Evolutionary conservation across 768 basidiomycete species (phyloP).

Genomic region (Strobilomyces confusus): DNA sequence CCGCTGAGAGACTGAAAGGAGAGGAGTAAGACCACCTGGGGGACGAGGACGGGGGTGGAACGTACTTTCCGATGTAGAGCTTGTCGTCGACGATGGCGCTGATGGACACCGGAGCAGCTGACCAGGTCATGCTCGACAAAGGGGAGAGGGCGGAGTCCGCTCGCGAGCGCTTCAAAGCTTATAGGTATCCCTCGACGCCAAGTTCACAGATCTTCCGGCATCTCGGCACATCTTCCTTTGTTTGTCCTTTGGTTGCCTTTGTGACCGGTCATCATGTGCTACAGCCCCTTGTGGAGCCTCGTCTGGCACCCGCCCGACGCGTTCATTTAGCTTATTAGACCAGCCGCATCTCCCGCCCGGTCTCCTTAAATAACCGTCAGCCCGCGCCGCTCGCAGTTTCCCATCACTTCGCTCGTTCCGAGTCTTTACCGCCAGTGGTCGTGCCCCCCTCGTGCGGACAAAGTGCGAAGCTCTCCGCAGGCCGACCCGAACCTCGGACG

Average conservation of each 20-base stretch:
- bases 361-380: neutral
- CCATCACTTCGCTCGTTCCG: neutral
- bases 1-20: constrained; percentile 27
- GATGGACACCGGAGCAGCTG: constrained; percentile 25
- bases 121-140: constrained; percentile 25
- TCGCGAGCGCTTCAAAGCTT: constrained; percentile 17
- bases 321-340: neutral
- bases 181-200: neutral
- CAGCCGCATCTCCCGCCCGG: neutral
- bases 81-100: constrained; percentile 28
- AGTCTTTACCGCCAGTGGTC: neutral
- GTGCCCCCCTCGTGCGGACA: neutral
- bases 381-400: neutral
- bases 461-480: neutral
- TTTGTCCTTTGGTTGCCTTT: neutral
- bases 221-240: constrained; percentile 17
- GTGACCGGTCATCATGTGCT: no score
- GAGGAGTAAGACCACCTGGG: neutral
- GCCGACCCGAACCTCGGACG: no score
- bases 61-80: constrained; percentile 37
- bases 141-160: constrained; percentile 12
- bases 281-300: no score
- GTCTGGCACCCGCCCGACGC: no score
- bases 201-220: constrained; percentile 13
- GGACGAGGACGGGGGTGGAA: neutral